Evolutionary conservation across 306 rosid species (phyloP), one percentile per base, ranked within the genome.

Genomic region (Vigna trinervia): DNA sequence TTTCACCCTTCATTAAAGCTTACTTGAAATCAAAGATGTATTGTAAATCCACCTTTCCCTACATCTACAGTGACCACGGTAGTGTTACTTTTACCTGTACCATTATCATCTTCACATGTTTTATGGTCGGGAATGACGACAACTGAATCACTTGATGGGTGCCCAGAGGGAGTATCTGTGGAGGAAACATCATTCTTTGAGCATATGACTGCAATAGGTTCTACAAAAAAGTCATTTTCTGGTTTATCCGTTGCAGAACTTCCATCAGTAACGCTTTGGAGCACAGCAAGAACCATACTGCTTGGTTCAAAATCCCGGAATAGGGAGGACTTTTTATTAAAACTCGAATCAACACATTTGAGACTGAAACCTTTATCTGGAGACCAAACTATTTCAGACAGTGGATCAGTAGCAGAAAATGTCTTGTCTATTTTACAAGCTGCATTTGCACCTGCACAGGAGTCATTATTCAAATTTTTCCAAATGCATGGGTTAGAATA

Each of bases 381-480:
- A 86, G 92, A 88, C 98, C 98, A 95, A 79, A 95, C 97, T 74
- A 95, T 87, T 81, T 95, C 98, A 69, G 97, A 90, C 30, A 95
- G 71, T 48, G 96, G 90, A 5, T 85, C 88, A 41, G 76, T 36
- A 73, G 89, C 74, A 78, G 86, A 81, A 84, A 84, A 81, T 77
- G 80, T 52, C 81, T 67, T 79, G 86, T 80, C 83, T 75, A 72
- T 62, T 88, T 76, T 81, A 45, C 83, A 88, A 86, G 79, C 89
- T 87, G 96, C 98, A 95, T 95, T 90, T 95, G 96, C 98, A 92
- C 96, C 96, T 95, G 91, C 98, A 92, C 97, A 88, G 47, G 82
- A 73, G 41, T 84, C 89, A 79, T 78, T 78, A 38, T 66, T 79
- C 86, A 83, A 68, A 13, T 32, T 66, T 70, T 83, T 69, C 85